Evolutionary conservation across 2,329 filamentous ascomycete species (phyloP).

Genomic region (Lachnellula subtilissima): DNA sequence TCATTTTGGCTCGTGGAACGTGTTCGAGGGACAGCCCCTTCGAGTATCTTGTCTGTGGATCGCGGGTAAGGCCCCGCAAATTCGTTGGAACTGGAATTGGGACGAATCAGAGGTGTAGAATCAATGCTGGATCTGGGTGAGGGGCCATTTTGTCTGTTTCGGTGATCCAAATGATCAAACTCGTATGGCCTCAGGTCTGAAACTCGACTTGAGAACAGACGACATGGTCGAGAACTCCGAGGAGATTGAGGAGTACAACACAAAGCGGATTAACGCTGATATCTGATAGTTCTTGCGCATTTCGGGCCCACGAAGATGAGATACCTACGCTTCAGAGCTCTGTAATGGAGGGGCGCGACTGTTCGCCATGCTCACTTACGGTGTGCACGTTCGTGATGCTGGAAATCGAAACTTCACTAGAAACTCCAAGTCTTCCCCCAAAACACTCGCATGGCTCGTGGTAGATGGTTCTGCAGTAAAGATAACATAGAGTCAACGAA

Average conservation of each 20-base stretch:
- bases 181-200: constrained; percentile 14
- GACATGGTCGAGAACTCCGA: not conserved
- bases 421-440: not conserved
- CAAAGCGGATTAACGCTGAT: not conserved
- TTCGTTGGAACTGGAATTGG: constrained; percentile 3
- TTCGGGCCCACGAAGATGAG: not conserved
- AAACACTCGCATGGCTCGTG: too few species aligned
- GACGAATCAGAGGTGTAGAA: constrained; percentile 11
- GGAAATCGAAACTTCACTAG: not conserved
- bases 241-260: not conserved
- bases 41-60: not conserved
- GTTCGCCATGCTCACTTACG: too few species aligned
- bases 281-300: too few species aligned
- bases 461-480: too few species aligned
- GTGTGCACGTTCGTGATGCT: not conserved
- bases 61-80: not conserved
- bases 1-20: not conserved
- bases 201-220: constrained; percentile 4
- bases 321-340: not conserved
- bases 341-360: not conserved
- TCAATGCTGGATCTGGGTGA: not conserved
- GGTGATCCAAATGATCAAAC: constrained; percentile 15
- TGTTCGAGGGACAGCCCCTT: not conserved
- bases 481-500: too few species aligned
- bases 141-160: not conserved